These are phyloP conservation scores for Podospora pseudopauciseta DNA, from an alignment of 495 filamentous ascomycete species.

Conservation along the genomic window DNA sequence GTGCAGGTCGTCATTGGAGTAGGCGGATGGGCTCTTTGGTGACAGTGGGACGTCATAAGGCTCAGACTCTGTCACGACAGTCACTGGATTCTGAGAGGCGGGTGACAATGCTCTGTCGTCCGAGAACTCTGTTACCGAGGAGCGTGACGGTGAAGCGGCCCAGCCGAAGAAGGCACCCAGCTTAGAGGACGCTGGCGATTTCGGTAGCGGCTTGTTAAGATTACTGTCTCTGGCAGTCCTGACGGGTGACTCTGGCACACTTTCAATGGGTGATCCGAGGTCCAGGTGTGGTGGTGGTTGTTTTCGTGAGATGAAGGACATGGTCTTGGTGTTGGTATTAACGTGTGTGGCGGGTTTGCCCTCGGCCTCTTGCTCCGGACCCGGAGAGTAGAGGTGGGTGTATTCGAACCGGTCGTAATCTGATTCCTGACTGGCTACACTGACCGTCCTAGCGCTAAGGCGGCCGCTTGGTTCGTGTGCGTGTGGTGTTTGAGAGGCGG, in stretches of 20 bases:
- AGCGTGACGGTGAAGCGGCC: constrained; percentile 43
- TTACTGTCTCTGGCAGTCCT: constrained; percentile 24
- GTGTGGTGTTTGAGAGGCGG: constrained; percentile 35
- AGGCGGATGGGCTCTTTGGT: constrained; percentile 28
- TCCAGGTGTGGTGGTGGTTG: constrained; percentile 49
- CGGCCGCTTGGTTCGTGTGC: constrained; percentile 31
- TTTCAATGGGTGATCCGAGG: constrained; percentile 34
- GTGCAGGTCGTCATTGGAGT: constrained; percentile 32
- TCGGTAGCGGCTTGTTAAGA: constrained; percentile 51
- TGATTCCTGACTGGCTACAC: constrained; percentile 33
- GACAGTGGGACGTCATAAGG: constrained; percentile 40
- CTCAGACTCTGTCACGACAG: constrained; percentile 26
- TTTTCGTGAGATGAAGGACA: constrained; percentile 45
- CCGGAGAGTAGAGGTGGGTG: constrained; percentile 20
- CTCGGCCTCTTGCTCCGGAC: constrained; percentile 22
- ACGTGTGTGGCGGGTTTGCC: constrained; percentile 27
- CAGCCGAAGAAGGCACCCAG: constrained; percentile 53
- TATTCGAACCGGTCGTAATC: constrained; percentile 35
- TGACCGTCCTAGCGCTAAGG: constrained; percentile 37
- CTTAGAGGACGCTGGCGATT: constrained; percentile 51
- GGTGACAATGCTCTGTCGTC: constrained; percentile 50
- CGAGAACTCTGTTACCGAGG: constrained; percentile 41
- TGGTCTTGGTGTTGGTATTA: constrained; percentile 37
- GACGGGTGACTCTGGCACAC: constrained; percentile 24
- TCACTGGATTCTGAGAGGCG: constrained; percentile 38